Base-by-base conservation (phyloP, 352 stramenopile genomes). In the Phytopythium oedochilum region DNA sequence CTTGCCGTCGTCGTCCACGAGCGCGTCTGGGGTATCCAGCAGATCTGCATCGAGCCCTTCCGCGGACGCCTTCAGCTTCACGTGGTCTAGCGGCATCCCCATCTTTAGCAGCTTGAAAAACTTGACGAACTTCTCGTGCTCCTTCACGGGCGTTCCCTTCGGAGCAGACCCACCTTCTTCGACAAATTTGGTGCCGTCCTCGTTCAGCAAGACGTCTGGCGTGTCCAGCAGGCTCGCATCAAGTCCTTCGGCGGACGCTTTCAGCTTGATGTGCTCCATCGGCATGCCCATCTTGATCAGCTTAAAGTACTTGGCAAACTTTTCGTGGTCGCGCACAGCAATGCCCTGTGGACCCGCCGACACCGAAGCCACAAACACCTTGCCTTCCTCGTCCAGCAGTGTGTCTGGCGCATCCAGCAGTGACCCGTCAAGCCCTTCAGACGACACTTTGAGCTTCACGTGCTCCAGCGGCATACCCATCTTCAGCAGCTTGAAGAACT, bases 221-320 rank as follows among this genome's bases (percentile, higher is more conserved):
- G 66, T 85, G 31, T 73, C 81, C 15, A 93, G 64, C 36, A 91
- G 49, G 0, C 55, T 50, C 2, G 44, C 60, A 68, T 89, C 68
- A 0, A 91, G 57, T 17, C 79, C 83, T 58, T 90, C 83, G 0
- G 78, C 68, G 20, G 68, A 74, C 12, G 63, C 73, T 58, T 97
- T 97, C 66, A 97, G 77, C 67, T 98, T 83, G 36, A 98, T 78
- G 49, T 97, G 90, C 34, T 86, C 88, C 22, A 89, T 57, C 8
- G 81, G 84, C 78, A 96, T 91, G 7, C 83, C 84, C 78, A 96
- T 91, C 43, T 89, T 90, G 25, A 95, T 36, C 65, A 98, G 86
- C 64, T 98, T 98, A 61, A 98, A 98, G 61, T 97, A 98, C 64
- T 98, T 98, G 26, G 59, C 65, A 42, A 96, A 98, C 54, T 88